Base-by-base conservation (phyloP, 352 stramenopile species). In the Globisporangium yorkense region DNA sequence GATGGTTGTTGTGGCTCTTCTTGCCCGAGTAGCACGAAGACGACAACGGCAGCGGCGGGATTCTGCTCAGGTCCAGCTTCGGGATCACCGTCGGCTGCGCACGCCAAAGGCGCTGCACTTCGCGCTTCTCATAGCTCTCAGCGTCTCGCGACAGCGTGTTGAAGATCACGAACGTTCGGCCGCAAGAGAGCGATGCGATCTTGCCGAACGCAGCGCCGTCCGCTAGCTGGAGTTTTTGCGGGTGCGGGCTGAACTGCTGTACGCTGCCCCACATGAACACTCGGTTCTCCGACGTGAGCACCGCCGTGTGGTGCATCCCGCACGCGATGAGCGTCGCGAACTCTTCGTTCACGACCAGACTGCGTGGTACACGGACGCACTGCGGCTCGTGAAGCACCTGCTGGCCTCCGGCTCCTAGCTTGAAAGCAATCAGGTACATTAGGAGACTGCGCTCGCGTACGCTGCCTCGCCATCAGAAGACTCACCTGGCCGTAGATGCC, bases 261-360 rank as follows among this genome's bases (percentile, higher is more conserved):
- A 74, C 70, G 31, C 77, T 91, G 21, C 83, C 83, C 83, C 83
- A 92, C 7, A 74, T 72, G 54, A 77, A 89, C 29, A 92, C 71
- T 27, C 71, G 68, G 59, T 89, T 88, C 18, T 59, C 57, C 0
- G 45, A 16, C 0, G 78, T 91, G 13, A 88, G 57, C 3, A 68
- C 77, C 13, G 80, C 70, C 2, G 77, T 88, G 56, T 92, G 83
- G 46, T 91, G 71, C 53, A 75, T 80, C 2, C 83, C 83, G 50
- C 80, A 92, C 20, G 80, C 71, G 10, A 92, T 48, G 29, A 65
- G 64, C 0, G 65, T 70, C 6, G 53, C 67, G 5, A 77, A 39
- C 35, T 85, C 71, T 57, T 88, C 73, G 12, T 80, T 63, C 15
- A 71, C 55, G 20, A 76, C 24, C 10, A 54, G 48, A n/a, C 66